Percentiles rank a stretch among this genome's conserved stretches.
phyloP scores from a whole-genome alignment of 2,329 filamentous ascomycete genomes.

The Fusarium bactridioides region DNA sequence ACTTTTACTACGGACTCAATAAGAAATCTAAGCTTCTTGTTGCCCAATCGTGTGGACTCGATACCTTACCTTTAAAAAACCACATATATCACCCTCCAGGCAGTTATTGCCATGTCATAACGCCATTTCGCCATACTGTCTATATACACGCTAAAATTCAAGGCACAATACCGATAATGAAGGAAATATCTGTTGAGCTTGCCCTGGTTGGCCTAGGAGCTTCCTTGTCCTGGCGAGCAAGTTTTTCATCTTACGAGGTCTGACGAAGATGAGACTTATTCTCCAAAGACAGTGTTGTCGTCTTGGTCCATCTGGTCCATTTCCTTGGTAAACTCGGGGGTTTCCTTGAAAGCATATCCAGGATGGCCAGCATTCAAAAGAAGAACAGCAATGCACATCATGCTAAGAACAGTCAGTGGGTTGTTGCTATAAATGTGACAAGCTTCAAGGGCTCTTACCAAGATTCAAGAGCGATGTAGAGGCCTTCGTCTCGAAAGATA shows the following conservation, averaged over 20 bases:
- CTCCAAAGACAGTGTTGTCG: neutral
- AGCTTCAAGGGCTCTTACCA: conserved; percentile 15
- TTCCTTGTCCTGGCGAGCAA: neutral
- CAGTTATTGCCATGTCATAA: neutral
- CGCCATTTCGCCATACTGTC: conserved; percentile 19
- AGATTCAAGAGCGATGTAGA: conserved; percentile 40
- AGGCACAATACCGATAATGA: neutral
- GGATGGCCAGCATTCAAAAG: conserved; percentile 37
- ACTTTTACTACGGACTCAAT: neutral
- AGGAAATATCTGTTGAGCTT: neutral
- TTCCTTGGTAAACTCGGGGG: neutral
- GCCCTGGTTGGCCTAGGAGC: neutral
- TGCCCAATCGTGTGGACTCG: neutral
- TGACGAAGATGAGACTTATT: neutral
- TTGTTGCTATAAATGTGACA: neutral
- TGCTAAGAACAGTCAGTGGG: conserved; percentile 20
- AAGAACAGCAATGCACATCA: conserved; percentile 36
- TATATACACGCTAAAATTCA: neutral
- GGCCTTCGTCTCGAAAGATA: conserved; percentile 36
- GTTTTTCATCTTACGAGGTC: neutral
- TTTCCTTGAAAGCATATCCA: conserved; percentile 20
- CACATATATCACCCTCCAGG: neutral
- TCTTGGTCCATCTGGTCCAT: conserved; percentile 6
- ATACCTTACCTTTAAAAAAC: neutral
- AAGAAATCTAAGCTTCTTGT: neutral